Base-by-base conservation (phyloP, 352 stramenopile species). In the Albugo laibachii region DNA sequence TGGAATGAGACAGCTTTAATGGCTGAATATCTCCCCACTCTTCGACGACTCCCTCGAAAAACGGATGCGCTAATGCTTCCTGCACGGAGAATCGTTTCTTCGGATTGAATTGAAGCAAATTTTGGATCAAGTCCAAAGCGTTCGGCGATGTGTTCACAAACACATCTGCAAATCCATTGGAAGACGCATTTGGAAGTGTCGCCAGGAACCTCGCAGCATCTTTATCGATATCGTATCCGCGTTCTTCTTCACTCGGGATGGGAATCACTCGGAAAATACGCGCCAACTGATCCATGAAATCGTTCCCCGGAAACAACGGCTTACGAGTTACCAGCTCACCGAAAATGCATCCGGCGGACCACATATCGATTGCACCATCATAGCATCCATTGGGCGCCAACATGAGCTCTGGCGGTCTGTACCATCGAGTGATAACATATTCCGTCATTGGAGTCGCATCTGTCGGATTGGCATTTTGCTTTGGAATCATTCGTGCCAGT, bases 401-500 rank as follows among this genome's bases (percentile, higher is more conserved):
- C 81, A 95, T 95, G 36, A 96, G 77, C 65, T 96, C 85, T 1
- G 85, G 84, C 0, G 82, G 81, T 8, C 85, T 73, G 55, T 96
- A 96, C 83, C 81, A 95, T 15, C 83, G 69, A 21, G 83, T 96
- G 5, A 95, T 80, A 4, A 95, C 84, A 51, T 93, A 88, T 52
- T 85, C 76, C 8, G 76, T 88, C 76, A 88, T 88, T 24, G 76
- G 77, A 10, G 76, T 82, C 8, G 79, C 57, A 11, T 63, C 56
- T 0, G 52, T 49, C 2, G 15, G 41, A 36, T 56, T 43, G 13
- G 56, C 36, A 15, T 61, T 47, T 27, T 65, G 57, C 41, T 79
- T 77, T 0, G 73, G 73, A 50, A 81, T 83, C 76, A 82, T 86
- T 0, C 89, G 69, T 10, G 86, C 84, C 0, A 97, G 68, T 1